Conservation (phyloP, 306 rosid genomes). For the Prosopis cineraria region DNA sequence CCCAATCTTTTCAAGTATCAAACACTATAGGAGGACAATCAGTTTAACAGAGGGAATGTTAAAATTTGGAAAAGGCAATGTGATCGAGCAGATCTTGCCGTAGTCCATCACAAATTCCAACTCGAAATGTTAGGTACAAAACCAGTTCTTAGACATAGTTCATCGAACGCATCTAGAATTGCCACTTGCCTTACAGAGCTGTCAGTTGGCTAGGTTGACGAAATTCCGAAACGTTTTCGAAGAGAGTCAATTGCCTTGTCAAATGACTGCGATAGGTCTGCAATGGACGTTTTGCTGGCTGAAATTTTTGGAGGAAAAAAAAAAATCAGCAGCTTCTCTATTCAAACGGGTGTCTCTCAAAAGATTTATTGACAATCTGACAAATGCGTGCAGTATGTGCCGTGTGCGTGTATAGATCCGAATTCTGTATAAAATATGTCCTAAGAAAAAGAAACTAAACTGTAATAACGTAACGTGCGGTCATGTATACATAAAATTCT, state of each 20-base stretch:
- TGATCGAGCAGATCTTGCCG: neutral
- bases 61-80: neutral
- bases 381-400: constrained; percentile 2
- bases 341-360: neutral
- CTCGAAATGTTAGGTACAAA: neutral
- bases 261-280: constrained; percentile 66
- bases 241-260: constrained; percentile 75
- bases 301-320: constrained; percentile 26
- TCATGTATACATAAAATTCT: neutral
- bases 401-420: neutral
- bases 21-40: neutral
- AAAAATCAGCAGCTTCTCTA: neutral
- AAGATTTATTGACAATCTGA: neutral
- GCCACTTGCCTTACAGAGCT: constrained; percentile 40
- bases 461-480: neutral
- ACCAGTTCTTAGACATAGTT: neutral
- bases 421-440: constrained; percentile 2
- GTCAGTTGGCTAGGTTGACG: constrained; percentile 48
- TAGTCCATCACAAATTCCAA: neutral
- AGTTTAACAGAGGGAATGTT: constrained; percentile 2
- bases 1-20: neutral
- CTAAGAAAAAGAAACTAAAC: neutral
- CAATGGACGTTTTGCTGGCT: constrained; percentile 74
- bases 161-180: neutral
- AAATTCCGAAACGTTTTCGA: constrained; percentile 63